Evolutionary conservation across 2,329 filamentous ascomycete genomes (phyloP), one percentile per base, ranked within the genome.

Genomic region (Colletotrichum caudatum): DNA sequence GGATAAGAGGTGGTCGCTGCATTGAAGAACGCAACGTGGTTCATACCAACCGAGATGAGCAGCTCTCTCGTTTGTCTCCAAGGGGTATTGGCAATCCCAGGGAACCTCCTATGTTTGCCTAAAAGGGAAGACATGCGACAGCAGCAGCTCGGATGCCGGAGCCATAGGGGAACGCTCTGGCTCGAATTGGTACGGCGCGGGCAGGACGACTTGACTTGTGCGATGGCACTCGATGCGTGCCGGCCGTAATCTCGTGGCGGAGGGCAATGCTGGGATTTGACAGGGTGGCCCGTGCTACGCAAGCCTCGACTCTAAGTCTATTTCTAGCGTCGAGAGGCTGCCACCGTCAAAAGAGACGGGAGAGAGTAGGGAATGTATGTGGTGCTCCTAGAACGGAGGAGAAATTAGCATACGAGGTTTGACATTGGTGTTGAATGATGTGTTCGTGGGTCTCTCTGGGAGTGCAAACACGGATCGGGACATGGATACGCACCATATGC

Each of bases 91-190:
- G 53, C 29, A 64, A 72, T 64, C 64, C 65, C 60, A 64, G 53
- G 33, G 54, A 64, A 60, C 64, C n/a, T 48, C 59, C 46, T n/a
- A 26, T 33, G 60, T 54, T 37, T 46, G 37, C 69, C 69, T 37
- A 59, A 72, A 72, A 50, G 57, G 65, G 69, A 69, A 23, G 69
- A 69, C 69, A 44, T 71, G 69, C 69, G 65, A 64, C 46, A 59
- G 54, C 18, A 60, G 46, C 29, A 69, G 65, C 54, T 65, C 65
- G 69, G 46, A 69, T 46, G 53, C 59, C 39, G 65, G 69, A 69
- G 69, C 54, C 59, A 65, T 65, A 61, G 20, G 44, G 63, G 46
- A 69, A 69, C 33, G 59, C 65, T 44, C 48, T 64, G 59, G 59
- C 26, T 69, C 50, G 46, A 39, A 64, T 51, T 46, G 65, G 35